Evolutionary conservation across 2,329 filamentous ascomycete genomes (phyloP), one percentile per base, ranked within the genome.

Genomic region (Colletotrichum chlorophyti): DNA sequence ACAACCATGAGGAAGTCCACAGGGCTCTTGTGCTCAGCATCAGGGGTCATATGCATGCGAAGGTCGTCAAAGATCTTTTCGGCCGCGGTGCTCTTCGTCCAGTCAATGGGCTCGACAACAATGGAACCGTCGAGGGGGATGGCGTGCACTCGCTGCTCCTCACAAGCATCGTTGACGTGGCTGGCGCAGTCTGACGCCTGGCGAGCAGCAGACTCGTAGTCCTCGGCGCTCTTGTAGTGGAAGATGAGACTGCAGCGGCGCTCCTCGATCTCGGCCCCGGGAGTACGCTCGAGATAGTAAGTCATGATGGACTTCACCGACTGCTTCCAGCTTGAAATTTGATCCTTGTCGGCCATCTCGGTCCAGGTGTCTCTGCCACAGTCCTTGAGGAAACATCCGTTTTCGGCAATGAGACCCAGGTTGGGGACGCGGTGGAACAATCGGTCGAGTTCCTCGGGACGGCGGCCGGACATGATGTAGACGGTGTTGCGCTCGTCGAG

Each of bases 111-210:
- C 71, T 97, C 93, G 14, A 97, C 91, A 10, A 93, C 81, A 47
- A 98, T 87, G 37, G 88, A 90, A 27, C 91, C 87, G 54, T 95
- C 91, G 12, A 91, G 79, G 2, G 91, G 89, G 15, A 96, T 85
- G 5, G 94, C 94, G 68, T 93, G 91, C 5, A 98, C 90, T 27
- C 87, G 84, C 73, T 96, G 91, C 53, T 83, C 85, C 69, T 92
- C 89, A 70, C 93, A 97, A 0, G 92, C 91, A 69, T 97, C 93
- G 69, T 98, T 98, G 79, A 98, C 95, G 68, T 97, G 93, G 62
- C 91, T 93, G 0, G 92, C 92, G 68, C 93, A 96, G 70, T 98
- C 94, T 17, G 89, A 90, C 0, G 93, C 94, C 66, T 93, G 90
- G 17, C 92, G 87, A 57, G 84, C 82, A 0, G 93, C 93, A 21